Base-by-base conservation (phyloP, 805 yeast species). In the Yarrowia osloensis region DNA sequence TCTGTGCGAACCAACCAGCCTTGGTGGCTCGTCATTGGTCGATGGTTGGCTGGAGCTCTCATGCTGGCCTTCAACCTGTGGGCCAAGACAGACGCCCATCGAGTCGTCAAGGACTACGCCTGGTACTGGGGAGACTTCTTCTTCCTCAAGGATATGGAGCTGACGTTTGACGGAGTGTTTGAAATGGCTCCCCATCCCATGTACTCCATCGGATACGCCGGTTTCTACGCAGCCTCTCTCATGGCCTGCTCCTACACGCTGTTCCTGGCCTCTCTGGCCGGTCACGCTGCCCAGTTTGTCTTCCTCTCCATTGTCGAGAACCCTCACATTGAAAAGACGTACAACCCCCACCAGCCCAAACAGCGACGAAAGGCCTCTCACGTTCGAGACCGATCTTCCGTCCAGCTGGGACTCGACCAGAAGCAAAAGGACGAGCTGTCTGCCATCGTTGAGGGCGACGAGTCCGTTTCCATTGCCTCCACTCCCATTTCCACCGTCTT, bases 51-150 rank as follows among this genome's bases (percentile, higher is more conserved):
- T 17, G 96, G 96, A n/a, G 71, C 81, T 0, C 70, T 78, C 5
- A 81, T 90, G 71, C 86, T 90, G 69, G 68, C 88, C 21, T 89
- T 91, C 79, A 90, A 90, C 74, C 80, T 88, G 31, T 88, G 95
- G 92, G 96, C 90, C 55, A 90, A 90, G 75, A 78, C 90, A 26
- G 93, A 91, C 75, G 96, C 96, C 37, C 97, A 90, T 75, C 83
- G 92, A 70, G 92, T 90, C 21, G 92, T 90, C 68, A 90, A 90
- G 75, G 97, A 90, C 74, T 90, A 87, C 74, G 97, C 97, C 12
- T 90, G 97, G 97, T 90, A 90, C 77, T 90, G 97, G 97, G 97
- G 97, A 29, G 97, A 91, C 77, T 90, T 90, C 78, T 90, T 90
- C 82, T 90, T 90, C 78, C 80, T 91, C 66, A 89, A 89, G 74